phyloP scores from a whole-genome alignment of 2,329 filamentous ascomycete genomes.

The Neonectria neomacrospora region DNA sequence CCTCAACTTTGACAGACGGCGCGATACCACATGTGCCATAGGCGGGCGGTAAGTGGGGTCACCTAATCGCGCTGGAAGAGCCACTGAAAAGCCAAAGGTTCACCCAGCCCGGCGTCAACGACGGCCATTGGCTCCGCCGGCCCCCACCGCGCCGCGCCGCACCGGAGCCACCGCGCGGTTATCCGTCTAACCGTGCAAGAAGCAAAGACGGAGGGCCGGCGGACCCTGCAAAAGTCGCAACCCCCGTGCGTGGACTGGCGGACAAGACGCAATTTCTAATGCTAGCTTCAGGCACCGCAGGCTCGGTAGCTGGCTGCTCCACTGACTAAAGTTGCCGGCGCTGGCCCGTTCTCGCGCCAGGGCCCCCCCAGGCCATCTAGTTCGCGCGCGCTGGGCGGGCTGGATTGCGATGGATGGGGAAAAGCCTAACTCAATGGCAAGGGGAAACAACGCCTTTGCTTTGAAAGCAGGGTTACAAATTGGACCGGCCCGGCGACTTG shows the following conservation, averaged over 20 bases:
- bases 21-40: background rate
- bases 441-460: background rate
- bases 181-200: background rate
- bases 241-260: background rate
- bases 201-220: background rate
- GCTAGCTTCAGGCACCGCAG: background rate
- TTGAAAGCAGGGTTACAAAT: slow-evolving; percentile 23
- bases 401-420: background rate
- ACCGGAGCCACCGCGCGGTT: slow-evolving; percentile 22
- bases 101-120: slow-evolving; percentile 22
- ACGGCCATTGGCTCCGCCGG: slow-evolving; percentile 20
- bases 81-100: background rate
- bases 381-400: slow-evolving; percentile 9
- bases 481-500: background rate
- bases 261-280: no score
- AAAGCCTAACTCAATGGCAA: background rate
- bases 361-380: no score
- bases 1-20: background rate
- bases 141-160: slow-evolving; percentile 13
- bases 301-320: background rate
- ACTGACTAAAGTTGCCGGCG: background rate
- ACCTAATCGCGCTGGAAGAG: background rate
- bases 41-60: slow-evolving; percentile 10
- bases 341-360: background rate
- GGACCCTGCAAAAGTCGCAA: background rate